phyloP scores from a whole-genome alignment of 2,329 filamentous ascomycete genomes.

The Pseudogymnoascus sp. region DNA sequence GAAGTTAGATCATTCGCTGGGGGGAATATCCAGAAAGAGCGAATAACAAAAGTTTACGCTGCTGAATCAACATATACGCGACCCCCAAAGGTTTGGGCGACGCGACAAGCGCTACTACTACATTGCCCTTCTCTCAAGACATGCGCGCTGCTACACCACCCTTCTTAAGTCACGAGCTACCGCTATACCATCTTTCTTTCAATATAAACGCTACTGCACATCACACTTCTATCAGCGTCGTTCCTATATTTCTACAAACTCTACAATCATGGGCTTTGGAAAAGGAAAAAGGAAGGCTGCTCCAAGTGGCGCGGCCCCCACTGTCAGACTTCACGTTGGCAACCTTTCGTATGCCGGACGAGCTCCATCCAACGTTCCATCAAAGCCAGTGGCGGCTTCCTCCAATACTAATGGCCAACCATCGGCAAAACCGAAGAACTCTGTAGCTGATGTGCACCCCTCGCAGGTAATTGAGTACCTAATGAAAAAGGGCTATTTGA shows the following conservation, averaged over 20 bases:
- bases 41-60: not conserved
- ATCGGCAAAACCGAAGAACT: not conserved
- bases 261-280: not conserved
- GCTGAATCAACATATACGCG: not conserved
- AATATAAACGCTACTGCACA: not conserved
- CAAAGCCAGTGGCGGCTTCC: not conserved
- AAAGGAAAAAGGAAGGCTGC: not conserved
- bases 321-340: not conserved
- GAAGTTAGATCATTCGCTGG: not conserved
- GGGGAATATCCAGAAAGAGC: not conserved
- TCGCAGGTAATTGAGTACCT: constrained; percentile 83
- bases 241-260: not conserved
- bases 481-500: constrained; percentile 87
- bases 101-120: not conserved
- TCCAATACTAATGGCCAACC: not conserved
- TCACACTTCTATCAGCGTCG: not conserved
- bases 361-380: not conserved
- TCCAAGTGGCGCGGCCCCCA: not conserved
- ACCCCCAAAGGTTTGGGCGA: not conserved
- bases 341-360: not conserved
- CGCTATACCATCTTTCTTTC: not conserved
- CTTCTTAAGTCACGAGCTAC: not conserved
- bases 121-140: not conserved
- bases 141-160: not conserved
- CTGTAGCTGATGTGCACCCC: not conserved